Percentiles rank a stretch among this genome's conserved stretches.
These are phyloP conservation scores for Tricholoma furcatifolium DNA, from an alignment of 768 basidiomycete species.

Conservation along the genomic window DNA sequence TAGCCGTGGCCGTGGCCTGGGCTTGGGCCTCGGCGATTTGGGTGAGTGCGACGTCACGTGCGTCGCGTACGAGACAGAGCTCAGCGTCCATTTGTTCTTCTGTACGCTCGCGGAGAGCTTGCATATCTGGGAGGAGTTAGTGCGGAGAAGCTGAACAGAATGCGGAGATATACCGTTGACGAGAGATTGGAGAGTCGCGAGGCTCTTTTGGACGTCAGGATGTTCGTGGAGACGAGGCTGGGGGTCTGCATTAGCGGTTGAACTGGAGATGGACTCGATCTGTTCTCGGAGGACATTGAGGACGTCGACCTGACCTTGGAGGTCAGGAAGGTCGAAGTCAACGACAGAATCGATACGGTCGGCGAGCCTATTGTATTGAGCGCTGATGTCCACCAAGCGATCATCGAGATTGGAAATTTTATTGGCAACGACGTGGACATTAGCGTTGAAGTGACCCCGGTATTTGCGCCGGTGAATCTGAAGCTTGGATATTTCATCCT, in stretches of 20 bases:
- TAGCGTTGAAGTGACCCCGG: slow-evolving; percentile 40
- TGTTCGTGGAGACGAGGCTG: slow-evolving; percentile 17
- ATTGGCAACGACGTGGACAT: slow-evolving; percentile 36
- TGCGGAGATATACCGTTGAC: slow-evolving; percentile 38
- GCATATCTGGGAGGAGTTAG: slow-evolving; percentile 39
- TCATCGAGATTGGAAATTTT: slow-evolving; percentile 41
- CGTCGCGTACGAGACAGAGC: slow-evolving; percentile 41
- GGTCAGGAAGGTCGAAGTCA: slow-evolving; percentile 30
- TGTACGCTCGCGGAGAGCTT: slow-evolving; percentile 37
- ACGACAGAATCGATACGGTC: slow-evolving; percentile 33
- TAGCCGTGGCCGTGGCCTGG: slow-evolving; percentile 21
- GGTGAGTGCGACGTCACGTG: slow-evolving; percentile 36
- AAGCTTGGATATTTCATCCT: slow-evolving; percentile 38
- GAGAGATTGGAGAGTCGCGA: slow-evolving; percentile 35
- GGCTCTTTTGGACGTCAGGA: slow-evolving; percentile 28
- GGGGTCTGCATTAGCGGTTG: slow-evolving; percentile 3
- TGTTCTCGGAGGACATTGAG: slow-evolving; percentile 37
- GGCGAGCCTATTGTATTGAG: slow-evolving; percentile 31
- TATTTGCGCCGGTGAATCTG: slow-evolving; percentile 38
- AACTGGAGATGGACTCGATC: slow-evolving; percentile 14
- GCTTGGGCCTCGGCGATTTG: slow-evolving; percentile 21
- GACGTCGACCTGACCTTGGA: slow-evolving; percentile 36
- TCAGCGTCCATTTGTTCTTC: slow-evolving; percentile 46
- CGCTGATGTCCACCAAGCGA: slow-evolving; percentile 36
- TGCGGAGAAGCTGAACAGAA: slow-evolving; percentile 4